Base-by-base conservation (phyloP, 306 rosid species). In the Cucurbita maxima region DNA sequence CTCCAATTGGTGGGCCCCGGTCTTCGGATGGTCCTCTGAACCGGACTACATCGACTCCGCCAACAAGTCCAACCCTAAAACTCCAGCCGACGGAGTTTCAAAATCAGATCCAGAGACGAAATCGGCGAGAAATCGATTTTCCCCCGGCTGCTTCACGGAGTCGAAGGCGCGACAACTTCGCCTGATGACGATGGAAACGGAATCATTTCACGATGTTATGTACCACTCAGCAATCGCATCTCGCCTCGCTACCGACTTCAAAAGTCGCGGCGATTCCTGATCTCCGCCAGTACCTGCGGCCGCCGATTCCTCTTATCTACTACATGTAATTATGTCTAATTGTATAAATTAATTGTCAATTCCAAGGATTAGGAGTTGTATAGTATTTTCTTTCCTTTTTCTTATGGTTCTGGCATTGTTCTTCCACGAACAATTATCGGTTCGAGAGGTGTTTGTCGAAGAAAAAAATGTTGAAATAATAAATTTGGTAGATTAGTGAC, bases 211-310 rank as follows among this genome's bases (percentile, higher is more conserved):
- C 71, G 96, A 90, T 77, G 88, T 80, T 36, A 93, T 93, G 98
- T 93, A 93, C 59, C 97, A 90, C 88, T 90, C 96, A 19, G 92
- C 98, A 14, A 93, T 93, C 83, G 98, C 98, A 58, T 82, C 89
- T 58, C 79, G 98, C 18, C 96, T 93, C 64, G 98, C 98, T 70
- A 80, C 92, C 7, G 97, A 93, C 63, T 87, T 90, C 82, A 85
- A 86, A 25, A 76, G 48, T 34, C 66, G 75, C 30, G 50, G 1
- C 15, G 70, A 62, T 38, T 38, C 25, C 7, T 62, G 50, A 62
- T n/a, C 25, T 30, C 34, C 34, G 34, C 34, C 34, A 30, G 34
- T 30, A 30, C 34, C 20, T 0, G 69, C 64, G 18, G 38, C 64
- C 43, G 43, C 19, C 4, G 10, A 30, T 58, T 19, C 40, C 64